phyloP scores from a whole-genome alignment of 1,139 yeast genomes.

The Blastobotrys petasosporus region DNA sequence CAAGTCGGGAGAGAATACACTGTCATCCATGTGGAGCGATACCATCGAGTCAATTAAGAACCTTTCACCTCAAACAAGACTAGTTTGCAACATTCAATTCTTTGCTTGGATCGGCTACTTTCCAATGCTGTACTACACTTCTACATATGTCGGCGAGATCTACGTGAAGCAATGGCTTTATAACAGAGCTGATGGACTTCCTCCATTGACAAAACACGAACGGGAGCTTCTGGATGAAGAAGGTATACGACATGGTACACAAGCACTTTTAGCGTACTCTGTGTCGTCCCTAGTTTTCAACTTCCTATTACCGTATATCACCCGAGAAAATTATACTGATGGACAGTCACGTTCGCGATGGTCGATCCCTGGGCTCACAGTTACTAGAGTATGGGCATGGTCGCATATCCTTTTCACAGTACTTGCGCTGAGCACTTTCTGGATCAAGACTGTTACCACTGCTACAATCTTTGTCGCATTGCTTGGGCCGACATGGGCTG shows the following conservation, averaged over 20 bases:
- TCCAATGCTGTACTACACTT: conserved; percentile 35
- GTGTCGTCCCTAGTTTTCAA: conserved; percentile 33
- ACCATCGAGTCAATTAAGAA: conserved; percentile 38
- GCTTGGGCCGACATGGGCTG: conserved; percentile 38
- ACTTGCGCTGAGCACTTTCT: conserved; percentile 30
- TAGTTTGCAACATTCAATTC: conserved; percentile 32
- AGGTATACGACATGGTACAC: conserved; percentile 35
- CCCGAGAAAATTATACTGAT: conserved; percentile 14
- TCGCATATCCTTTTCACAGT: conserved; percentile 33
- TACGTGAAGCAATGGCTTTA: conserved; percentile 26
- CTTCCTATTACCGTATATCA: conserved; percentile 30
- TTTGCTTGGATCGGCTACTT: conserved; percentile 38
- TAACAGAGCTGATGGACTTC: conserved; percentile 15
- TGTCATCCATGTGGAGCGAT: conserved; percentile 20
- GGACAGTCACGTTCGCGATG: conserved; percentile 4
- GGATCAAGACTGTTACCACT: conserved; percentile 23
- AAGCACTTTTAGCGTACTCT: conserved; percentile 34
- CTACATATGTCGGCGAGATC: conserved; percentile 39
- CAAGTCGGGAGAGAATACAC: conserved; percentile 12
- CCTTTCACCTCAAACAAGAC: conserved; percentile 26
- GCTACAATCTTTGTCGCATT: conserved; percentile 33
- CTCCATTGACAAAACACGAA: conserved; percentile 18
- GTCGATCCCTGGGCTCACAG: conserved; percentile 16
- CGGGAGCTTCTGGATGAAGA: conserved; percentile 21
- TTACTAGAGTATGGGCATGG: conserved; percentile 29